Evolutionary conservation across 2,329 filamentous ascomycete species (phyloP).

Genomic region (Colletotrichum tamarilloi): DNA sequence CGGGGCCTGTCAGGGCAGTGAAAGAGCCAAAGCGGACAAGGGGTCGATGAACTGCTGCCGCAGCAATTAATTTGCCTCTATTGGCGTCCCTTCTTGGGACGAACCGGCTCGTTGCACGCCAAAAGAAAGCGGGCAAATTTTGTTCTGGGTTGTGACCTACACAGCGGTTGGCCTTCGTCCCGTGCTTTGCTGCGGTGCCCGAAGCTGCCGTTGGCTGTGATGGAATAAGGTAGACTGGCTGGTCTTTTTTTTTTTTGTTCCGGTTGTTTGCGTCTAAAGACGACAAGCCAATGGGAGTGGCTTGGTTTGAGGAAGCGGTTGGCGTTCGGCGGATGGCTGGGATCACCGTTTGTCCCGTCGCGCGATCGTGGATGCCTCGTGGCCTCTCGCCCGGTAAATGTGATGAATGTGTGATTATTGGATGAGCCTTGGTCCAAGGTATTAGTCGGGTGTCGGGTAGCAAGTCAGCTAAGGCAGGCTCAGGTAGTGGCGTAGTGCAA

Average conservation of each 20-base stretch:
- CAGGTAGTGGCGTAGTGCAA: slow-evolving; percentile 11
- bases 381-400: slow-evolving; percentile 30
- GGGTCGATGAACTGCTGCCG: slow-evolving; percentile 10
- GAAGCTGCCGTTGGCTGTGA: slow-evolving; percentile 21
- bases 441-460: slow-evolving; percentile 23
- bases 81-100: not conserved
- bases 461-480: not conserved
- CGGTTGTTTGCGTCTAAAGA: slow-evolving; percentile 10
- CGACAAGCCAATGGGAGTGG: slow-evolving; percentile 2
- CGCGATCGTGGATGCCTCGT: slow-evolving; percentile 34
- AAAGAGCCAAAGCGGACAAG: not conserved
- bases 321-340: slow-evolving; percentile 22
- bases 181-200: slow-evolving; percentile 17
- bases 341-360: slow-evolving; percentile 30
- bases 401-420: not conserved
- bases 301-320: slow-evolving; percentile 10
- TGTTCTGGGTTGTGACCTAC: slow-evolving; percentile 7
- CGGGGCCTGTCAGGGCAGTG: slow-evolving; percentile 19
- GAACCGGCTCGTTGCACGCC: slow-evolving; percentile 20
- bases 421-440: slow-evolving; percentile 4
- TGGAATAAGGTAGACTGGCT: not conserved
- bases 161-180: slow-evolving; percentile 16
- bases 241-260: not conserved
- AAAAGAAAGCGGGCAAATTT: slow-evolving; percentile 35
- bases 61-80: slow-evolving; percentile 32